A percentile compares a stretch with the other conserved stretches of the same genome.
phyloP scores from a whole-genome alignment of 148 eudicot species.

The Rhododendron ovatum region DNA sequence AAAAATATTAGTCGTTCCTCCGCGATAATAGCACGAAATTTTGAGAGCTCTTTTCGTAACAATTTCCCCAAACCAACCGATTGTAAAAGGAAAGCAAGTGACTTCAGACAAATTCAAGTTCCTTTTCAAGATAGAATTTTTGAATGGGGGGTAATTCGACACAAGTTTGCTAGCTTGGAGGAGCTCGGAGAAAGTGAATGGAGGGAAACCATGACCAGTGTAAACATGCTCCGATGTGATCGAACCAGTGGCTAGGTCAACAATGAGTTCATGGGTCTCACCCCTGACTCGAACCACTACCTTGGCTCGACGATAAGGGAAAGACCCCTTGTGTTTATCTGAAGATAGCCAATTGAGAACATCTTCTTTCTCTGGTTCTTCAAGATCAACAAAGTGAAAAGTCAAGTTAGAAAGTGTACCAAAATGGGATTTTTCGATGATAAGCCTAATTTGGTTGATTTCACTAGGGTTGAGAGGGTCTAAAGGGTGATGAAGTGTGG shows the following conservation, averaged over 20 bases:
- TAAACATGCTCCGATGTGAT: slow-evolving; percentile 45
- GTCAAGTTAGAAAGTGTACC: slow-evolving; percentile 42
- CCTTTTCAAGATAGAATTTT: slow-evolving; percentile 47
- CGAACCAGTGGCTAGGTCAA: slow-evolving; percentile 37
- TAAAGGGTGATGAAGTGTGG: slow-evolving; percentile 47
- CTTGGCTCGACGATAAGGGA: slow-evolving; percentile 56
- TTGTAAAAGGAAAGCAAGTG: slow-evolving; percentile 66
- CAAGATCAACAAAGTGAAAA: slow-evolving; percentile 75
- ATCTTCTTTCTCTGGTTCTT: slow-evolving; percentile 62
- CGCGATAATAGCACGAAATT: slow-evolving; percentile 59
- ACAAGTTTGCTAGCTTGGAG: slow-evolving; percentile 44
- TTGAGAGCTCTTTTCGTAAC: slow-evolving; percentile 43
- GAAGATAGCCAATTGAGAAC: slow-evolving; percentile 54
- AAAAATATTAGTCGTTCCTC: slow-evolving; percentile 61
- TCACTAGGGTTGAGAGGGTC: slow-evolving; percentile 71
- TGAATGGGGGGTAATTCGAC: slow-evolving; percentile 30
- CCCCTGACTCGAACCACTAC: slow-evolving; percentile 57
- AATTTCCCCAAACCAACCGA: slow-evolving; percentile 76
- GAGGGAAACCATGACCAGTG: slow-evolving; percentile 70
- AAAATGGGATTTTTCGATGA: slow-evolving; percentile 45
- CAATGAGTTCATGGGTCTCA: slow-evolving; percentile 50
- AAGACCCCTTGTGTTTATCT: slow-evolving; percentile 12
- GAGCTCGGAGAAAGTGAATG: slow-evolving; percentile 52
- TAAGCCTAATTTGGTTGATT: slow-evolving; percentile 37
- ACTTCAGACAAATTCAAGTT: slow-evolving; percentile 62